Conservation (phyloP, 208 protist genomes). For the Crithidia mellificae region DNA sequence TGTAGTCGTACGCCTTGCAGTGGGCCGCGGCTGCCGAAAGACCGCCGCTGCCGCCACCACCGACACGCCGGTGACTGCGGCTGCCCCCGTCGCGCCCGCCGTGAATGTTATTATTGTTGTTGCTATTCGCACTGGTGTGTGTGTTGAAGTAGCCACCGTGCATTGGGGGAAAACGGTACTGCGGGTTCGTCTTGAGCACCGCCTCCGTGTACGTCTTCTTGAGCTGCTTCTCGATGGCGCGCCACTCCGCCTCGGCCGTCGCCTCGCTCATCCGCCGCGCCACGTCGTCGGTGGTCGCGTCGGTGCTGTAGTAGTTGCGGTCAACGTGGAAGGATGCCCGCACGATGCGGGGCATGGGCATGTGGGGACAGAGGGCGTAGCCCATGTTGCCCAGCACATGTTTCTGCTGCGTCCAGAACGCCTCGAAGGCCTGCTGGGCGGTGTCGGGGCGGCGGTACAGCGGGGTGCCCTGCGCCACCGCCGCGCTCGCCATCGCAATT, state of each 20-base stretch:
- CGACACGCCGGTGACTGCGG: not conserved
- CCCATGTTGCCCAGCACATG: constrained; percentile 49
- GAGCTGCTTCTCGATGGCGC: constrained; percentile 60
- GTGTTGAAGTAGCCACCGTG: constrained; percentile 10
- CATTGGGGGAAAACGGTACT: constrained; percentile 24
- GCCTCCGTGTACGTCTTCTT: constrained; percentile 18
- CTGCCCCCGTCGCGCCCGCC: not conserved
- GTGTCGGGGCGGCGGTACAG: constrained; percentile 49
- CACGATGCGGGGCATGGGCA: constrained; percentile 65
- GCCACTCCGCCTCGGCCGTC: constrained; percentile 61
- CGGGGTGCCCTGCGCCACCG: constrained; percentile 56
- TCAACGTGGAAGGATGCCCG: constrained; percentile 52
- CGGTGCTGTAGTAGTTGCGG: constrained; percentile 60
- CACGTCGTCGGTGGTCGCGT: constrained; percentile 43
- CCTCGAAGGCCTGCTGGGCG: constrained; percentile 42
- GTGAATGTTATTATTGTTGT: not conserved
- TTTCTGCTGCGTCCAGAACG: constrained; percentile 56
- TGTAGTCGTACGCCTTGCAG: constrained; percentile 9
- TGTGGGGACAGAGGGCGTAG: constrained; percentile 69
- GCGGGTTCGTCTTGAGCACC: constrained; percentile 17
- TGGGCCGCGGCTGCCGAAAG: not conserved
- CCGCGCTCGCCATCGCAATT: constrained; percentile 48
- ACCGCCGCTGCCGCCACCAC: not conserved
- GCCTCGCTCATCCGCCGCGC: constrained; percentile 44
- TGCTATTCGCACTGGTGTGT: not conserved